A percentile compares a stretch with the other conserved stretches of the same genome.
These are phyloP conservation scores for Fusarium nygamai DNA, from an alignment of 2,329 filamentous ascomycete species.

Conservation along the genomic window DNA sequence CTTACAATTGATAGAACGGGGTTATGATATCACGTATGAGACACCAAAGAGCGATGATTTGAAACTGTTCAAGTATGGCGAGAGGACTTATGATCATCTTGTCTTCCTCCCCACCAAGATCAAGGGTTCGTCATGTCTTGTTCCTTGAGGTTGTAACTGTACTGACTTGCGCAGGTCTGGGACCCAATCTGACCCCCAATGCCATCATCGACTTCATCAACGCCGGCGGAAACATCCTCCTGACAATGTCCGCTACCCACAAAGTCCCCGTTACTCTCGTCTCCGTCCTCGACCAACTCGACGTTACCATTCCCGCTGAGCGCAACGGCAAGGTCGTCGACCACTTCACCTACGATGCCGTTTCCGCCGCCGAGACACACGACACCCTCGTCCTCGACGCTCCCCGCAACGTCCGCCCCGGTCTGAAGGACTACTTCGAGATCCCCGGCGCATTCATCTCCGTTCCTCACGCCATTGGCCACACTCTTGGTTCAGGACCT, in stretches of 20 bases:
- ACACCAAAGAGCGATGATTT: constrained; percentile 84
- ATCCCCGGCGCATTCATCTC: constrained; percentile 69
- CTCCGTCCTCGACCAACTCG: constrained; percentile 85
- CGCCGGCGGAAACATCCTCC: constrained; percentile 87
- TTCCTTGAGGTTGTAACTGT: background rate
- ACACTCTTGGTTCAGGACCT: constrained; percentile 80
- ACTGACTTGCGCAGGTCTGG: constrained; percentile 70
- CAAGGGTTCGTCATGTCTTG: constrained; percentile 72
- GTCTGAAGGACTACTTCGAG: constrained; percentile 80
- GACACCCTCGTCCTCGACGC: constrained; percentile 85
- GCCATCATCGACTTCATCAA: constrained; percentile 91
- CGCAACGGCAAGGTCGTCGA: constrained; percentile 88
- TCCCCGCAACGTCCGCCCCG: constrained; percentile 71
- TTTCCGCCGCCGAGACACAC: constrained; percentile 82
- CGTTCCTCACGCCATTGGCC: constrained; percentile 83
- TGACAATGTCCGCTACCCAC: constrained; percentile 79
- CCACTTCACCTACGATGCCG: constrained; percentile 91
- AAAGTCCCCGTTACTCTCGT: constrained; percentile 77
- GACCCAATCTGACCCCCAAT: constrained; percentile 87
- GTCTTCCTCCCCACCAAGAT: constrained; percentile 88
- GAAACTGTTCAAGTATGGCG: constrained; percentile 84
- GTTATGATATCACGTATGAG: constrained; percentile 82
- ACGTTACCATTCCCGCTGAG: constrained; percentile 87
- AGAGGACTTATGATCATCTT: constrained; percentile 90
- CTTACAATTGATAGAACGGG: constrained; percentile 70